These are phyloP conservation scores for Fraxinus latifolia DNA, from an alignment of 305 asterid species.

Conservation along the genomic window DNA sequence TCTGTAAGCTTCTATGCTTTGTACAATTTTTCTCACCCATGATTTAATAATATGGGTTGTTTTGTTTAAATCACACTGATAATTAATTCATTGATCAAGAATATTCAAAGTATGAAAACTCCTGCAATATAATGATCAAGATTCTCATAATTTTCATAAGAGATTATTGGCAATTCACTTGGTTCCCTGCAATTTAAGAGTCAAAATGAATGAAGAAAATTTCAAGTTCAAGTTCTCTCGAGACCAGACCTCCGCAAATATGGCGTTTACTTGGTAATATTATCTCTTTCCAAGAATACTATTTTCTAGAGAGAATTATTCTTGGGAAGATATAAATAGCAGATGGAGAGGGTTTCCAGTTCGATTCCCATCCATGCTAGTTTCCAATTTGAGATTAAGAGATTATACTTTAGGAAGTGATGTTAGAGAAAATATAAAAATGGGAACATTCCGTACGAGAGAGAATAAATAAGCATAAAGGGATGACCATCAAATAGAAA, in stretches of 20 bases:
- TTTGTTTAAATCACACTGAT: not conserved
- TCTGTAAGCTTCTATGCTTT: conserved; percentile 10
- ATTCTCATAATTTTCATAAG: too few relatives aligned
- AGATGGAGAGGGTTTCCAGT: too few relatives aligned
- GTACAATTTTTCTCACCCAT: conserved; percentile 20
- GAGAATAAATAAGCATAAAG: not conserved
- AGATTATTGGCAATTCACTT: not conserved
- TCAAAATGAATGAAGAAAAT: not conserved
- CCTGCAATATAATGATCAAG: not conserved
- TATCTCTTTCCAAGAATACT: too few relatives aligned
- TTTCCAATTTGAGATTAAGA: not conserved
- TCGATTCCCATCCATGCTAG: too few relatives aligned
- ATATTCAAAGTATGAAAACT: too few relatives aligned
- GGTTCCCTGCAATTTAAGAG: not conserved
- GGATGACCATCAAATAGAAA: not conserved
- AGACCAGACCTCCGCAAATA: not conserved
- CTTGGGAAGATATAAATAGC: too few relatives aligned
- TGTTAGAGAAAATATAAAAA: not conserved
- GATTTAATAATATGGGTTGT: conserved; percentile 27
- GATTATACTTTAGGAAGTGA: not conserved
- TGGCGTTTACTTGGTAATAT: too few relatives aligned
- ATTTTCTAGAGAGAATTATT: too few relatives aligned
- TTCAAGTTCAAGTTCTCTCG: not conserved
- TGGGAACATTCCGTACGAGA: not conserved
- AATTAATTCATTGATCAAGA: too few relatives aligned